Evolutionary conservation across 73 alveolate genomes (phyloP), one percentile per base, ranked within the genome.

Genomic region (Paramecium sonneborni): DNA sequence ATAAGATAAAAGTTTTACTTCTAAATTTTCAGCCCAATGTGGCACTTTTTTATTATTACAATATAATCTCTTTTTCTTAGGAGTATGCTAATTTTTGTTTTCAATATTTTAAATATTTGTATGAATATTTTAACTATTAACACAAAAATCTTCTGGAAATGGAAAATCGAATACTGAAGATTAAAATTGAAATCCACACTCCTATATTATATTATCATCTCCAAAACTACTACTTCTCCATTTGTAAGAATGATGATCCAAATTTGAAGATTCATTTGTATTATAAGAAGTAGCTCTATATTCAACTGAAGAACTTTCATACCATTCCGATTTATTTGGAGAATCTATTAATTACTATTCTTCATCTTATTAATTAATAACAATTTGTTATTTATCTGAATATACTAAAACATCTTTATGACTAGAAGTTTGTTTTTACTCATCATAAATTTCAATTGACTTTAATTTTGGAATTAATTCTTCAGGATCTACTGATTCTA

Each of bases 21-120:
- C 86, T 38, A 72, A 34, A 72, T 72, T 38, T 72, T 72, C 86
- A 28, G 86, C 86, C 86, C 86, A 72, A 72, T 37, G 86, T 15
- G 86, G 86, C 9, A 72, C 37, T 41, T 72, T 72, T 34, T 72
- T 72, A 37, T 37, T 72, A 11, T 72, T 72, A 72, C 86, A 72
- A 72, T 34, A 72, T 0, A 72, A 34, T 72, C 86, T 30, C 18
- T 6, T 30, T 41, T 72, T 72, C 20, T 72, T 72, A 3, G 86
- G 86, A 72, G 86, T 72, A 10, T 34, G 44, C 11, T 72, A 72
- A 18, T 34, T 72, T 34, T 72, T 38, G 38, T 72, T 21, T 14
- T 62, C 44, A 15, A 30, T 32, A 11, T 35, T 37, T 20, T 38
- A 15, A 10, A 21, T 52, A 30, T 52, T 52, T 3, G 68, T 52